A percentile compares a stretch with the other conserved stretches of the same genome.
These are phyloP conservation scores for Zangia roseola DNA, from an alignment of 768 basidiomycete genomes.

Conservation along the genomic window DNA sequence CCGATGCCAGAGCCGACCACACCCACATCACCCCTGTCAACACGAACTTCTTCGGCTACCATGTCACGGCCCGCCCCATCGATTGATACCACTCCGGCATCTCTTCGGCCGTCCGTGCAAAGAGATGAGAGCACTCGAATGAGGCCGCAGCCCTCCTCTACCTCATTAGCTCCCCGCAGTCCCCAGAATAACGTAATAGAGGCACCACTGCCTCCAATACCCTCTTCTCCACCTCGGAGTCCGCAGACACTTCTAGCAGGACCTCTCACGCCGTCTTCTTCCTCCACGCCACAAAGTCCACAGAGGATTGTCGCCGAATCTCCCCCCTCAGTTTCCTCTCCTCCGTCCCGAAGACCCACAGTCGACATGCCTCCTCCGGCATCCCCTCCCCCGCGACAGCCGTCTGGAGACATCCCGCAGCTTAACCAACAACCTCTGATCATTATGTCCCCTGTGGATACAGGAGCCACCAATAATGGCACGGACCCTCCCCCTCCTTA, in stretches of 20 bases:
- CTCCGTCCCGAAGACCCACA: not conserved
- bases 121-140: not conserved
- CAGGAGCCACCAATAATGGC: constrained; percentile 7
- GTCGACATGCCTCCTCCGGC: not conserved
- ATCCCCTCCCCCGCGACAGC: not conserved
- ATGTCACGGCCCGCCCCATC: constrained; percentile 3
- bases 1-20: not conserved
- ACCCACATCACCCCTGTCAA: not conserved
- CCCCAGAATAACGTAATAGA: not conserved
- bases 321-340: not conserved
- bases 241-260: not conserved
- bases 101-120: constrained; percentile 3
- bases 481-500: constrained; percentile 29
- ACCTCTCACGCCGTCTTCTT: not conserved
- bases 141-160: not conserved
- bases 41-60: not conserved
- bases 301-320: not conserved
- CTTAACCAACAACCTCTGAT: not conserved
- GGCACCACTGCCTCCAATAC: not conserved
- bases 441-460: constrained; percentile 6
- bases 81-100: not conserved
- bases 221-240: not conserved
- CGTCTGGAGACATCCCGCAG: not conserved
- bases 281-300: not conserved
- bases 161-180: not conserved